A percentile compares a stretch with the other conserved stretches of the same genome.
These are phyloP conservation scores for Boletus semigastroideus DNA, from an alignment of 1,284 basidiomycete genomes.

Conservation along the genomic window DNA sequence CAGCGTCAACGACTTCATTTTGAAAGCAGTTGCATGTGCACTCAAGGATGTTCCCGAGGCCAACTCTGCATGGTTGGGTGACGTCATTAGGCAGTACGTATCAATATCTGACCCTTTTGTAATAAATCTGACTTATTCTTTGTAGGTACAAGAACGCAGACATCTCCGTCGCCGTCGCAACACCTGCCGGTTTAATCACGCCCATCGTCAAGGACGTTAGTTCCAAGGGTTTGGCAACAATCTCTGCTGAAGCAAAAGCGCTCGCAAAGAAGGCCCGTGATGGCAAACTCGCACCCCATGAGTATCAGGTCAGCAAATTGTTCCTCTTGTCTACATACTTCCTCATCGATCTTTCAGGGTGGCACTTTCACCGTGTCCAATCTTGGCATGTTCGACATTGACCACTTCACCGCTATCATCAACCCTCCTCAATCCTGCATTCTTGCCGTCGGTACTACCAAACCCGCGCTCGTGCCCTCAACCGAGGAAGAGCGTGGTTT, in stretches of 20 bases:
- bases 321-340: neutral
- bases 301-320: constrained; percentile 76
- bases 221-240: constrained; percentile 87
- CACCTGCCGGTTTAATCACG: constrained; percentile 94
- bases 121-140: neutral
- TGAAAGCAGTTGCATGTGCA: constrained; percentile 93
- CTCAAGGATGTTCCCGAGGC: constrained; percentile 95
- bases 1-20: constrained; percentile 97
- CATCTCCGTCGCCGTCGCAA: constrained; percentile 96
- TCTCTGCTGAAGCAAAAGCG: constrained; percentile 90
- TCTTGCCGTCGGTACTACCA: constrained; percentile 91
- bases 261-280: constrained; percentile 95
- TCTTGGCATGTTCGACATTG: constrained; percentile 96
- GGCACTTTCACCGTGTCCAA: constrained; percentile 99
- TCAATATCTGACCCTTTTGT: neutral
- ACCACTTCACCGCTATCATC: constrained; percentile 98
- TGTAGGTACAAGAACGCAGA: constrained; percentile 93
- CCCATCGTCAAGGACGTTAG: constrained; percentile 96
- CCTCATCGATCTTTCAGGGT: constrained; percentile 52
- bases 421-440: constrained; percentile 99
- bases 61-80: constrained; percentile 97
- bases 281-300: constrained; percentile 92
- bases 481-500: constrained; percentile 91
- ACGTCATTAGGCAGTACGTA: constrained; percentile 89
- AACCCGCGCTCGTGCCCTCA: constrained; percentile 84